phyloP scores from a whole-genome alignment of 2,329 filamentous ascomycete species.

The Cladosporium sp. region DNA sequence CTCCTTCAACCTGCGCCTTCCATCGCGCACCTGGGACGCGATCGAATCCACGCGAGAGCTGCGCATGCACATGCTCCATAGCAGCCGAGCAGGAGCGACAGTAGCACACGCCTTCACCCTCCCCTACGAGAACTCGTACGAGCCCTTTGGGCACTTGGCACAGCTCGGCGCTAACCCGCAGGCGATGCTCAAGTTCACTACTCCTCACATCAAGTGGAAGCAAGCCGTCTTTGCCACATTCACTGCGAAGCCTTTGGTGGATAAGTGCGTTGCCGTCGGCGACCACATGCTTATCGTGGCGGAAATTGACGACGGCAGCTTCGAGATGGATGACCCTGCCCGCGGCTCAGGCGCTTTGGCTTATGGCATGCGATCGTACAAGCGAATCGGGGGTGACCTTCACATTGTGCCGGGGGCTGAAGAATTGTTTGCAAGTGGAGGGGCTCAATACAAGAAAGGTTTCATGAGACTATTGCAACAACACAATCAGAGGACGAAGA shows the following conservation, averaged over 20 bases:
- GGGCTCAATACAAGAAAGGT: background rate
- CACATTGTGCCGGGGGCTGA: background rate
- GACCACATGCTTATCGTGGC: conserved; percentile 46
- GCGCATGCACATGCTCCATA: conserved; percentile 45
- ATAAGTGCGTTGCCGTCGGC: conserved; percentile 35
- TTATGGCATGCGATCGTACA: conserved; percentile 19
- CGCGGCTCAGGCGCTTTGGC: conserved; percentile 11
- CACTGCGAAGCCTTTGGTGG: conserved; percentile 30
- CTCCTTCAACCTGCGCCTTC: conserved; percentile 55
- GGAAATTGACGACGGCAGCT: conserved; percentile 23
- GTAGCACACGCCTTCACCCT: conserved; percentile 30
- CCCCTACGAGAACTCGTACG: conserved; percentile 17
- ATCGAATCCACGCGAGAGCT: conserved; percentile 40
- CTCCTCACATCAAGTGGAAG: background rate
- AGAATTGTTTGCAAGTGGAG: background rate
- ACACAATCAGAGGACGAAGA: background rate
- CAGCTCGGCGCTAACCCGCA: conserved; percentile 2
- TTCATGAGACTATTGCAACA: background rate
- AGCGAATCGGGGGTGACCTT: conserved; percentile 14
- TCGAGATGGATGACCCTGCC: background rate
- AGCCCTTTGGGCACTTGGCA: conserved; percentile 17
- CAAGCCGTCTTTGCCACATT: conserved; percentile 27
- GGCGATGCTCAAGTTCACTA: background rate
- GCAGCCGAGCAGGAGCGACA: conserved; percentile 24
- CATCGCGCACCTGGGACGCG: conserved; percentile 51